Evolutionary conservation across 306 rosid genomes (phyloP), one percentile per base, ranked within the genome.

Genomic region (Lathyrus sativus): DNA sequence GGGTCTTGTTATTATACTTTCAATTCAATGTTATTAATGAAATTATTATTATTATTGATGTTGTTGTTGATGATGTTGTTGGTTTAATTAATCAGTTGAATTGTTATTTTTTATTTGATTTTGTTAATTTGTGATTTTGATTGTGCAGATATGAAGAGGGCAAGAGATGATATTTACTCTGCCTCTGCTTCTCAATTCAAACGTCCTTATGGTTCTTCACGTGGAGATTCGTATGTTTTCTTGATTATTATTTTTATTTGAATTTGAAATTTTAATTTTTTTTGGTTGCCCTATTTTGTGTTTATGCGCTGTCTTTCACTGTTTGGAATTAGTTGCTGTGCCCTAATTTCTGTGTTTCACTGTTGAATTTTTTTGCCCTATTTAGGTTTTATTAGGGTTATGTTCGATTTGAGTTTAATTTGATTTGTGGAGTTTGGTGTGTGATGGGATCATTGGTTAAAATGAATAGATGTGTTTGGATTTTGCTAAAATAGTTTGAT

Each of bases 201-300:
- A 62, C 86, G 91, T 6, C 91, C 95, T 39, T 74, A 79, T 65
- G 65, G 68, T 60, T 80, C 96, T 19, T 83, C 90, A 6, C 85
- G 89, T 28, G 85, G 68, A 39, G 87, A 87, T 80, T 85, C 91
- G 96, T 90, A 81, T 66, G 91, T 67, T 55, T 31, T 44, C 12
- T 54, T 3, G 2, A 67, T 62, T 24, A 0, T 5, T 44, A 44
- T 13, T 44, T 6, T 44, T 2, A 44, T 44, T 44, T 11, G 10
- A 29, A 7, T 33, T 45, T 53, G 3, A 63, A 15, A 4, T 22
- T 24, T 53, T 53, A n/a, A 0, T 19, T 53, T 22, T 19, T 19
- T 54, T 31, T n/a, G n/a, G n/a, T n/a, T 10, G 43, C 44, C 74
- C 65, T 58, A 28, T 50, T 68, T 49, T 12, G 10, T 42, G 8